phyloP scores from a whole-genome alignment of 371 early-diverging fungal genomes.

The Synchytrium microbalum region DNA sequence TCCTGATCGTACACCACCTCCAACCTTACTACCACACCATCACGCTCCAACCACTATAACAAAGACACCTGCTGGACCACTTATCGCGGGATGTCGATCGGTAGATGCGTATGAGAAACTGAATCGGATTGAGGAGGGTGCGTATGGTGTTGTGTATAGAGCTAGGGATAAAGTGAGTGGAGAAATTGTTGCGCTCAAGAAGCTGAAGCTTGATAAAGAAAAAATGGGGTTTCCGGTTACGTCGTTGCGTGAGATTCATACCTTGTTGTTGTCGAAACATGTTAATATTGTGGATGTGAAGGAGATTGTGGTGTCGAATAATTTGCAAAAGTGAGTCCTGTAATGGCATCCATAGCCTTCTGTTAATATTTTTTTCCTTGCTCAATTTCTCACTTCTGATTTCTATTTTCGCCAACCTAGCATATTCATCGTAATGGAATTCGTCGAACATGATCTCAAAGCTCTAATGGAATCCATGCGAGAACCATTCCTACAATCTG shows the following conservation, averaged over 20 bases:
- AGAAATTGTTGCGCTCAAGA: slow-evolving; percentile 96
- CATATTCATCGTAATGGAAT: slow-evolving; percentile 96
- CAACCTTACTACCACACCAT: background rate
- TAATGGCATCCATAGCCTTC: background rate
- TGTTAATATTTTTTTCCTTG: slow-evolving; percentile 2
- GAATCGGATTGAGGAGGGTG: slow-evolving; percentile 97
- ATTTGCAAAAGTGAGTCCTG: slow-evolving; percentile 54
- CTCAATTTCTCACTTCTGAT: background rate
- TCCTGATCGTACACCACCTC: background rate
- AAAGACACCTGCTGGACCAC: slow-evolving; percentile 19
- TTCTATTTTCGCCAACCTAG: slow-evolving; percentile 26
- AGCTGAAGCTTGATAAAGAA: slow-evolving; percentile 91
- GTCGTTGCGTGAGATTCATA: slow-evolving; percentile 79
- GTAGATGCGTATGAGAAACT: slow-evolving; percentile 84
- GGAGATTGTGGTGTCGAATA: slow-evolving; percentile 81
- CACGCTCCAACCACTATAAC: background rate
- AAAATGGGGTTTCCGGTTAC: slow-evolving; percentile 95
- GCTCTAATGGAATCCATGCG: slow-evolving; percentile 81
- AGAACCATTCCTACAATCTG: slow-evolving; percentile 56
- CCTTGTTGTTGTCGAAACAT: slow-evolving; percentile 38
- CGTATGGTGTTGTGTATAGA: slow-evolving; percentile 98
- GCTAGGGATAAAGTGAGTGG: slow-evolving; percentile 85
- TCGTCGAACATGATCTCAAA: slow-evolving; percentile 90
- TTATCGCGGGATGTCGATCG: slow-evolving; percentile 54
- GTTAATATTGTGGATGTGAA: slow-evolving; percentile 89